Conservation (phyloP, 148 eudicot species). For the Diospyros lotus region DNA sequence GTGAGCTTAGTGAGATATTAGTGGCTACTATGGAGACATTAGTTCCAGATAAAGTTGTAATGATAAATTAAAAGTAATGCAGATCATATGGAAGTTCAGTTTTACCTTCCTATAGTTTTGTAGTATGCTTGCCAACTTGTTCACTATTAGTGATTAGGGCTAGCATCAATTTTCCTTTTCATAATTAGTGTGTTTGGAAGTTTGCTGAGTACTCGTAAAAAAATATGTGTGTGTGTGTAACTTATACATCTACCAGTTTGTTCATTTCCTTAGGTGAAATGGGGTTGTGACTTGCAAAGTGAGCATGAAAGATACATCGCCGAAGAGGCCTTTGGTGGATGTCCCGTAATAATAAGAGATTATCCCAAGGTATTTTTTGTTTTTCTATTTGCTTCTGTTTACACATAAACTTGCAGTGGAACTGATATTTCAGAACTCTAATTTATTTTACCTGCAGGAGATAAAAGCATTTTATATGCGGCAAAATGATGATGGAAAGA, state of each 20-base stretch:
- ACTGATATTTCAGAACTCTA: conserved; percentile 13
- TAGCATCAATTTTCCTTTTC: background rate
- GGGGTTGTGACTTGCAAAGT: conserved; percentile 99
- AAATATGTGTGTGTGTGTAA: background rate
- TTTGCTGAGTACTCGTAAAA: background rate
- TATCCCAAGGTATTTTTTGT: conserved; percentile 74
- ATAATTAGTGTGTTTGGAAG: background rate
- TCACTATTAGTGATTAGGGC: background rate
- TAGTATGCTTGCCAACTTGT: background rate
- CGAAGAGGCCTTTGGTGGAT: conserved; percentile 86
- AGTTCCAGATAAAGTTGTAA: background rate
- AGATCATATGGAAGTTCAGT: background rate
- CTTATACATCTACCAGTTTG: background rate
- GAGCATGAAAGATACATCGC: conserved; percentile 97
- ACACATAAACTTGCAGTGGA: conserved; percentile 5
- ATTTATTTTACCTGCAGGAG: conserved; percentile 43
- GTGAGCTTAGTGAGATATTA: background rate
- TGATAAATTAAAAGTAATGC: background rate
- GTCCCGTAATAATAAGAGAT: conserved; percentile 92
- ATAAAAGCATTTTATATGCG: conserved; percentile 99
- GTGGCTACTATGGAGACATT: background rate
- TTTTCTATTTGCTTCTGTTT: conserved; percentile 16
- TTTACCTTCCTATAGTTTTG: background rate
- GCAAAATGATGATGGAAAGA: conserved; percentile 90
- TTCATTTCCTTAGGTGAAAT: conserved; percentile 56